phyloP scores from a whole-genome alignment of 1,284 basidiomycete species.

The Tylopilus sp. region DNA sequence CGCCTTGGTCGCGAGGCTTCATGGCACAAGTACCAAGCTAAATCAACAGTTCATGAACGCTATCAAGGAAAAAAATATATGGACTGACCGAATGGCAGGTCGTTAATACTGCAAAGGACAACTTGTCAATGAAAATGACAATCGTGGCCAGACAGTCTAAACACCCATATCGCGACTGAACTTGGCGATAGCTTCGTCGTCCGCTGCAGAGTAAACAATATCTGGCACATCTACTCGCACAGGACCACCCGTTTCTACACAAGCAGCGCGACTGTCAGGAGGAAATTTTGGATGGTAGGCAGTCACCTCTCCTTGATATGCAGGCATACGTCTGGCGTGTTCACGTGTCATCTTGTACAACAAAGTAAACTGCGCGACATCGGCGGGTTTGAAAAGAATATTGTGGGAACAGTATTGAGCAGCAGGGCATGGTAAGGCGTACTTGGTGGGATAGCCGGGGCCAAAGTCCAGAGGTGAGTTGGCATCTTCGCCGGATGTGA shows the following conservation, averaged over 20 bases:
- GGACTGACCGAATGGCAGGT: constrained; percentile 53
- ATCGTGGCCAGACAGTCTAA: too few species aligned
- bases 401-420: neutral
- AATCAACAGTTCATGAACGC: neutral
- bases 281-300: constrained; percentile 48
- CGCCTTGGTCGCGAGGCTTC: constrained; percentile 24
- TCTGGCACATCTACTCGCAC: constrained; percentile 42
- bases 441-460: constrained; percentile 13
- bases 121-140: too few species aligned
- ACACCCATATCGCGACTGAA: constrained; percentile 35
- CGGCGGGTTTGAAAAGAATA: constrained; percentile 7
- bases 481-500: constrained; percentile 24
- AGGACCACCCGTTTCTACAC: constrained; percentile 32
- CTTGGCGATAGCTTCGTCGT: constrained; percentile 49
- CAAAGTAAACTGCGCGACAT: constrained; percentile 12
- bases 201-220: constrained; percentile 52
- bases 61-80: too few species aligned
- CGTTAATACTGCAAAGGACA: too few species aligned
- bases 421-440: neutral
- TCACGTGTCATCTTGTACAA: constrained; percentile 21
- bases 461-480: constrained; percentile 24
- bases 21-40: constrained; percentile 33
- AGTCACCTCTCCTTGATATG: constrained; percentile 50
- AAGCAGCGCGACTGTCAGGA: constrained; percentile 41
- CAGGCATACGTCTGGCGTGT: constrained; percentile 46